These are phyloP conservation scores for Cyclostephanos invisitatus DNA, from an alignment of 108 stramenopile genomes.

Conservation along the genomic window DNA sequence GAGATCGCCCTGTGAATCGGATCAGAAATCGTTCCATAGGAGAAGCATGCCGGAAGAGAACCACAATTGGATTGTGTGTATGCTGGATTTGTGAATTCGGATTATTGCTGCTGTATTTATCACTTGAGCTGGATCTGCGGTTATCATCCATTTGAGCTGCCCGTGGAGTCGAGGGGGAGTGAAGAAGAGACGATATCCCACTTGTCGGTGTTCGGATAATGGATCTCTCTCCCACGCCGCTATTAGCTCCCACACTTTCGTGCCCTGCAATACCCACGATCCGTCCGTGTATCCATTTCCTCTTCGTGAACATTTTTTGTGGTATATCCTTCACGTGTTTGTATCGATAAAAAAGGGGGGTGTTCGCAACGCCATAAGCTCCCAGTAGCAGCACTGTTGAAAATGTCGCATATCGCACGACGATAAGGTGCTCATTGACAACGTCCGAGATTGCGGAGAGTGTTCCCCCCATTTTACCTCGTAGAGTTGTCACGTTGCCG, in stretches of 20 bases:
- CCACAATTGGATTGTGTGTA: slow-evolving; percentile 40
- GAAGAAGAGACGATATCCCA: too few species aligned
- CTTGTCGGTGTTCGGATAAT: too few species aligned
- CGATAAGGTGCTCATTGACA: slow-evolving; percentile 74
- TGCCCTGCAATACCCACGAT: slow-evolving; percentile 54
- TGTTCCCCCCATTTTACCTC: slow-evolving; percentile 8
- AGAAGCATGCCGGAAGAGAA: slow-evolving; percentile 68
- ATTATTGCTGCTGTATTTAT: too few species aligned
- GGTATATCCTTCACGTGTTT: slow-evolving; percentile 70
- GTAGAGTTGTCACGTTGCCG: not conserved
- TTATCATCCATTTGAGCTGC: too few species aligned
- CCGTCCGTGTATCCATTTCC: slow-evolving; percentile 67
- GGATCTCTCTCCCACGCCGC: not conserved
- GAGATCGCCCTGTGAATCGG: slow-evolving; percentile 56
- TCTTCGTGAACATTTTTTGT: slow-evolving; percentile 44
- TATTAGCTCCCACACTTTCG: not conserved
- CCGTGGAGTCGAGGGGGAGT: not conserved
- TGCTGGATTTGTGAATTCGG: too few species aligned
- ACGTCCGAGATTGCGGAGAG: slow-evolving; percentile 47
- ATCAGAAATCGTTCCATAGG: slow-evolving; percentile 68
- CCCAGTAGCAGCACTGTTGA: slow-evolving; percentile 61
- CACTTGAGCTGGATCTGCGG: too few species aligned
- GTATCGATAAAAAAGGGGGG: slow-evolving; percentile 87
- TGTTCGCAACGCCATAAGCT: slow-evolving; percentile 71
- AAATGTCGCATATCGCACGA: slow-evolving; percentile 59